A percentile compares a stretch with the other conserved stretches of the same genome.
Conservation (phyloP, 805 yeast genomes). For the Saturnispora kantuleensis region DNA sequence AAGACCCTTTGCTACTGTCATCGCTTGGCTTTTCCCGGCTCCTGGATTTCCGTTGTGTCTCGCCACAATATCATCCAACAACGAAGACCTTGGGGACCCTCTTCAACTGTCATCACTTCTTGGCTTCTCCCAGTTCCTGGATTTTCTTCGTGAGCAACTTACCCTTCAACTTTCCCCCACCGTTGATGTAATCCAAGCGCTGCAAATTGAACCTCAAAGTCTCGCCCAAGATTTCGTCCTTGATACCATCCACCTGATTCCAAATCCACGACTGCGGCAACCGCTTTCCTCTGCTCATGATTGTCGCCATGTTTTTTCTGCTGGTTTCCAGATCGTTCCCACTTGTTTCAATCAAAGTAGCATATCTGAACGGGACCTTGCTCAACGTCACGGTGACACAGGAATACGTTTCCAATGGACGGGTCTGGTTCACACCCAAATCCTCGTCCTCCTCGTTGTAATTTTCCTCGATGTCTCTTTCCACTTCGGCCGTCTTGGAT, state of each 20-base stretch:
- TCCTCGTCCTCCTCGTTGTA: conserved; percentile 15
- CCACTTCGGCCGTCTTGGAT: conserved; percentile 10
- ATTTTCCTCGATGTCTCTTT: conserved; percentile 14
- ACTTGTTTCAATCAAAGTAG: conserved; percentile 58
- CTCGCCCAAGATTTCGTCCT: conserved; percentile 61
- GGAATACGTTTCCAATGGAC: conserved; percentile 40
- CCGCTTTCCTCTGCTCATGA: conserved; percentile 51
- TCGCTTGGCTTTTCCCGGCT: too few species aligned
- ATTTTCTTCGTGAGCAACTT: conserved; percentile 25
- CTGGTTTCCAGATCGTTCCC: conserved; percentile 50
- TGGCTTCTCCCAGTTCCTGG: conserved; percentile 17
- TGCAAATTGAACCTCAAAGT: conserved; percentile 46
- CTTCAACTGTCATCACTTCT: neutral
- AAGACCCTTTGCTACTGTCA: too few species aligned
- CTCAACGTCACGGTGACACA: conserved; percentile 57
- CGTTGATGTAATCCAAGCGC: conserved; percentile 26
- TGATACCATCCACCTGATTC: conserved; percentile 73
- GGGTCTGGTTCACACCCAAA: conserved; percentile 30
- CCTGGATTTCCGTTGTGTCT: too few species aligned
- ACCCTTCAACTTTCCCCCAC: conserved; percentile 28
- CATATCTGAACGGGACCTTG: conserved; percentile 56
- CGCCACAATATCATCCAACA: too few species aligned
- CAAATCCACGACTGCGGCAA: conserved; percentile 58
- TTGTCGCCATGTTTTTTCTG: conserved; percentile 48
- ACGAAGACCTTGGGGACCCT: neutral